Evolutionary conservation across 2,329 filamentous ascomycete species (phyloP).

Genomic region (Fusarium vanettenii): DNA sequence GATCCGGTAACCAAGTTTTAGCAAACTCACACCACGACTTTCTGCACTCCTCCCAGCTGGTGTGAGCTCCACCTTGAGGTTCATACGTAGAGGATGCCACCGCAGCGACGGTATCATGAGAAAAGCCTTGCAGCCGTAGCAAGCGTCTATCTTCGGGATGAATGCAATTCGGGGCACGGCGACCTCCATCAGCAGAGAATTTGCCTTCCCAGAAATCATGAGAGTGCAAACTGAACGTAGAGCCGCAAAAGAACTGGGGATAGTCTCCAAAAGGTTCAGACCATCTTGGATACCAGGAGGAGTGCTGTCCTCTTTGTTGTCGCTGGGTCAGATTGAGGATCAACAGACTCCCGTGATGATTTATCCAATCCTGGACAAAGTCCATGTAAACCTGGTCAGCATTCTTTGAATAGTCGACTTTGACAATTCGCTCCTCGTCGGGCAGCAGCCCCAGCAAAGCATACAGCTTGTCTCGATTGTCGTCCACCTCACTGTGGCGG

Average conservation of each 20-base stretch:
- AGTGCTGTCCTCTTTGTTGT: not conserved
- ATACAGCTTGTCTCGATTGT: not conserved
- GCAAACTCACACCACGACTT: not conserved
- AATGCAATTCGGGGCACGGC: not conserved
- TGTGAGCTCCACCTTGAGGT: not conserved
- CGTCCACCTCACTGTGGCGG: not conserved
- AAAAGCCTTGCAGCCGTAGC: not conserved
- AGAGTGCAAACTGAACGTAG: not conserved
- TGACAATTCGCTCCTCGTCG: not conserved
- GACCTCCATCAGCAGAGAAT: not conserved
- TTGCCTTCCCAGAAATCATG: not conserved
- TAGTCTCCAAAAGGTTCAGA: not conserved
- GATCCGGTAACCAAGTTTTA: not conserved
- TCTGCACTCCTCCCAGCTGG: not conserved
- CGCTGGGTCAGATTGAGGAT: not conserved
- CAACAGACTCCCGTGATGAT: not conserved
- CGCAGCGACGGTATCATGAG: not conserved
- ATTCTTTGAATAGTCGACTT: not conserved
- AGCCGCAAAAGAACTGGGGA: not conserved
- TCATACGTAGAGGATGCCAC: not conserved
- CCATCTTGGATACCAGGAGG: not conserved
- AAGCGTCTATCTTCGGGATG: not conserved
- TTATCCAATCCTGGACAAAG: not conserved
- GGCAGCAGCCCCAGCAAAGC: not conserved
- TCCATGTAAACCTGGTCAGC: not conserved